Evolutionary conservation across 805 yeast species (phyloP).

Genomic region (Lipomyces yamadae): DNA sequence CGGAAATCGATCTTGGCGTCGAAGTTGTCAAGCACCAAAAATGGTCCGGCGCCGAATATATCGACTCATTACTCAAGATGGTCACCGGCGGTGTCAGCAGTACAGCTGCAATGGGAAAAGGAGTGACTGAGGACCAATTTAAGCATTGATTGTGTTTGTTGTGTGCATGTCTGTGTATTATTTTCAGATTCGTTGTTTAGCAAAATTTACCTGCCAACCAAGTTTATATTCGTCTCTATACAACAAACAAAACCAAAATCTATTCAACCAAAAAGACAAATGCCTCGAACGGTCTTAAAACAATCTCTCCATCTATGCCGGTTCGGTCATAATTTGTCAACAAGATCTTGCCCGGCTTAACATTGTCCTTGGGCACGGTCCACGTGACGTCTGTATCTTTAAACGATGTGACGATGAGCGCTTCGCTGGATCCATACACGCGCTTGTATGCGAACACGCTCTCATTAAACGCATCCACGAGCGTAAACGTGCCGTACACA

Average conservation of each 20-base stretch:
- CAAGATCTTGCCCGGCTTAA: slow-evolving; percentile 11
- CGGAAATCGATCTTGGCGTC: slow-evolving; percentile 85
- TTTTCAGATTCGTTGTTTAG: too few relatives aligned
- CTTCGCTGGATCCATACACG: slow-evolving; percentile 4
- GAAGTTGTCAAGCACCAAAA: slow-evolving; percentile 98
- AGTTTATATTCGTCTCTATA: too few relatives aligned
- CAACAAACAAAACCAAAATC: too few relatives aligned
- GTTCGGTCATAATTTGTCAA: slow-evolving; percentile 9
- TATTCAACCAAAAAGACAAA: slow-evolving; percentile 7
- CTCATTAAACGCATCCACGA: slow-evolving; percentile 46
- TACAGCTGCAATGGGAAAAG: slow-evolving; percentile 98
- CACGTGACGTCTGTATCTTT: neutral
- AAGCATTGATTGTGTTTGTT: slow-evolving; percentile 46
- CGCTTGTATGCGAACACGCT: slow-evolving; percentile 19
- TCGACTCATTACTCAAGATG: slow-evolving; percentile 85
- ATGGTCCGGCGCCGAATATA: slow-evolving; percentile 98
- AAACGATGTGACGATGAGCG: slow-evolving; percentile 13
- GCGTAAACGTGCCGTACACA: slow-evolving; percentile 53
- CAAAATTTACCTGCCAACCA: too few relatives aligned
- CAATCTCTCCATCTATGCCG: slow-evolving; percentile 1
- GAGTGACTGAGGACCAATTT: slow-evolving; percentile 97
- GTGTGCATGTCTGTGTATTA: too few relatives aligned
- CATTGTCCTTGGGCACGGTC: slow-evolving; percentile 12
- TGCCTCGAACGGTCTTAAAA: slow-evolving; percentile 18
- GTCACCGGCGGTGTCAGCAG: slow-evolving; percentile 94